Base-by-base conservation (phyloP, 2,329 filamentous ascomycete species). In the Sordariomycetes sp. region DNA sequence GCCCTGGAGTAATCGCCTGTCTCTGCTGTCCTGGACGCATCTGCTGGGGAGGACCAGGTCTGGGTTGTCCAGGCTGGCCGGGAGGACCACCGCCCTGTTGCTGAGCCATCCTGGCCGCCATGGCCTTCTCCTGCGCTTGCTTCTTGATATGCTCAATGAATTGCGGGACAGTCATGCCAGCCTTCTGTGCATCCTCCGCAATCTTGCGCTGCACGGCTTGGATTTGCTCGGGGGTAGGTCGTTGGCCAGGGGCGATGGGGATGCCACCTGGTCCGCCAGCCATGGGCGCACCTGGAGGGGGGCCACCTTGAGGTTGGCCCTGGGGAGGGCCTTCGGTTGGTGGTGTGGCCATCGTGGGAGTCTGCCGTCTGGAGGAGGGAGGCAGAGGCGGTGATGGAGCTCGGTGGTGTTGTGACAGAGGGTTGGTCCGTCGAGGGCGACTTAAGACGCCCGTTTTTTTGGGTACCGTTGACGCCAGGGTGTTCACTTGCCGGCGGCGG, bases 171-270 rank as follows among this genome's bases (percentile, higher is more conserved):
- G 82, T 78, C 72, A 96, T 79, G 55, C 88, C 88, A 42, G 80
- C 75, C 61, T 83, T 87, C 50, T 83, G 70, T 32, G 90, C 90
- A 59, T 95, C 88, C 33, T 75, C 73, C 32, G 82, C 81, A 29
- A 95, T 65, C 59, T 92, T 82, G 47, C 79, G 75, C 58, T 93
- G 85, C 71, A 95, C 92, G 36, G 73, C 71, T 37, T 76, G 75
- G 43, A 94, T 84, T 64, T 95, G 87, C 63, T 94, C 82, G 32
- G 83, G 87, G 15, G 80, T 77, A 21, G 86, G 86, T 55, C 61
- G 66, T 44, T 65, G 63, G 35, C 54, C 58, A 23, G 56, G 54
- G 34, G 14, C 14, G 21, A 36, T 18, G 5, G 10, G 34, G 24
- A n/a, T n/a, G n/a, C n/a, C n/a, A n/a, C n/a, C n/a, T n/a, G n/a